Base-by-base conservation (phyloP, 116 monocot species). In the Zostera marina region DNA sequence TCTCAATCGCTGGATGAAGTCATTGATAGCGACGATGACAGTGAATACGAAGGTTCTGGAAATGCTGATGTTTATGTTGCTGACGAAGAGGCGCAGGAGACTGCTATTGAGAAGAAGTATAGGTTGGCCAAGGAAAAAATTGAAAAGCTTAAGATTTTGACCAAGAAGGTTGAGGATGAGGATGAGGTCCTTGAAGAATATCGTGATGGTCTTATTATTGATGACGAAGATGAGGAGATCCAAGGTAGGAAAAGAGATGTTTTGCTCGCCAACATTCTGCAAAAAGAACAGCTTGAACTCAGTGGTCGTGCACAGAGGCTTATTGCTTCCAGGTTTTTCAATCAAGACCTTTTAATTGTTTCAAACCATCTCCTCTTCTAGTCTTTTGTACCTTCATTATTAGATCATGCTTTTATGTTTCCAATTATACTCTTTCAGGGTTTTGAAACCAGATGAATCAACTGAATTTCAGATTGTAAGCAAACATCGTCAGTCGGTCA, bases 401-500 rank as follows among this genome's bases (percentile, higher is more conserved):
- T 39, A 26, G 38, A 8, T 56, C 32, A 32, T 8, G 15, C 38
- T 38, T 11, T 12, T 59, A 26, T 17, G 41, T 41, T 59, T 59
- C 14, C 14, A 17, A 43, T 43, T 43, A 59, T 42, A 59, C 9
- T 43, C 0, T 21, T 70, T n/a, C 68, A 98, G 98, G 71, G 55
- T 98, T 60, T 63, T 70, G 51, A 68, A 67, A 23, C 80, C 83
- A 23, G 74, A 80, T 63, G 24, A 77, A 42, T 19, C 15, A 14
- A 78, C 78, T 61, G 70, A 66, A 54, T 86, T 85, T 52, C 75
- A 54, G 14, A 11, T 76, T 42, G 48, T 86, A 25, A 74, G 78
- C 56, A 89, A 79, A 70, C 98, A 98, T 66, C 76, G 66, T 25
- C 74, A 80, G 46, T 79, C 90, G 47, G 98, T 98, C 47, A 86